A percentile compares a stretch with the other conserved stretches of the same genome.
Evolutionary conservation across 2,329 filamentous ascomycete species (phyloP).

Genomic region (Trichophyton mentagrophytes): DNA sequence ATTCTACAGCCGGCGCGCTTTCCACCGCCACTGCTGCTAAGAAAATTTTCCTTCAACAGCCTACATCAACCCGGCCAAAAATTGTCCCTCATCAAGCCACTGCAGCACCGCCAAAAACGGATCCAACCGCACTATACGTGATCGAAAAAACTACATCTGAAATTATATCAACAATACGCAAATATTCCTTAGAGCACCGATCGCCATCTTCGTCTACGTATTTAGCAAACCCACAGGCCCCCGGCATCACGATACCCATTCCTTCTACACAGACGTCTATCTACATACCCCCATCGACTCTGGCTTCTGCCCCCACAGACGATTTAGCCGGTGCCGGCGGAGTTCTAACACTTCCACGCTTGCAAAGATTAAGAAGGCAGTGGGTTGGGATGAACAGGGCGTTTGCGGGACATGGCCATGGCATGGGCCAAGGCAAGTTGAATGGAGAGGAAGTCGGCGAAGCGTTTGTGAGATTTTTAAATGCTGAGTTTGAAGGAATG

Average conservation of each 20-base stretch:
- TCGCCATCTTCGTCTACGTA: constrained; percentile 21
- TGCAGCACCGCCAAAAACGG: constrained; percentile 27
- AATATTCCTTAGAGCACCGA: constrained; percentile 28
- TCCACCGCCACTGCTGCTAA: constrained; percentile 2
- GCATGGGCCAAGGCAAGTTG: constrained; percentile 23
- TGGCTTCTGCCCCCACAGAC: constrained; percentile 27
- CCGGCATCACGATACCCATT: constrained; percentile 25
- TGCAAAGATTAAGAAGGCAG: constrained; percentile 34
- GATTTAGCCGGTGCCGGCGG: constrained; percentile 32
- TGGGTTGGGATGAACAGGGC: constrained; percentile 36
- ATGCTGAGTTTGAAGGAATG: constrained; percentile 29
- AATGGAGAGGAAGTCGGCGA: constrained; percentile 26
- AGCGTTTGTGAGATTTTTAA: constrained; percentile 36
- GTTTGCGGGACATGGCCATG: constrained; percentile 27
- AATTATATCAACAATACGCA: constrained; percentile 30
- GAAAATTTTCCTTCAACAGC: constrained; percentile 9
- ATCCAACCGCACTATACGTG: constrained; percentile 31
- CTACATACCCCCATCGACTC: constrained; percentile 29
- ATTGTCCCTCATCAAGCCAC: constrained; percentile 30
- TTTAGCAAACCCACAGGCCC: constrained; percentile 2
- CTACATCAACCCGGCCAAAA: constrained; percentile 13
- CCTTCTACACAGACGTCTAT: constrained; percentile 21
- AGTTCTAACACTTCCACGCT: constrained; percentile 28
- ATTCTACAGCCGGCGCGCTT: constrained; percentile 7
- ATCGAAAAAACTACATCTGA: constrained; percentile 33